Evolutionary conservation across 2,329 filamentous ascomycete species (phyloP), one percentile per base, ranked within the genome.

Genomic region (Botrytis hyacinthi): DNA sequence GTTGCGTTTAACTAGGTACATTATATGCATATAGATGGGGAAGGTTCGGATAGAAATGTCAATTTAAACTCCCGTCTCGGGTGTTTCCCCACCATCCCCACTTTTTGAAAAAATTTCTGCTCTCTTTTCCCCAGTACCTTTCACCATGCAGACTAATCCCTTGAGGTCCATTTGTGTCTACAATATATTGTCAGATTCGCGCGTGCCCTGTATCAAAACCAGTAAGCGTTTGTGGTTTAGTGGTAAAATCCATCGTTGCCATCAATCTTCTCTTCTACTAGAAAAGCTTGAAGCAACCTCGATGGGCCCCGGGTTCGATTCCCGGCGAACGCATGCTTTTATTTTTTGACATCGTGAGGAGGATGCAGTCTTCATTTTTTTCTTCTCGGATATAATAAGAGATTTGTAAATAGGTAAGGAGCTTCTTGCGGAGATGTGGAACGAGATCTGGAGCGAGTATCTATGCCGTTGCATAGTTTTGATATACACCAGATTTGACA

Each of bases 231-330:
- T 74, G 73, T 73, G 73, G 73, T 74, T 74, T 74, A 74, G 44
- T 73, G 66, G 74, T 74, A 75, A 73, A 75, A 75, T 75, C 68
- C 57, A 69, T 73, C 67, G 59, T 75, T 75, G 74, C 74, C 74
- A 75, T 65, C 46, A 16, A 18, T 9, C n/a, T 9, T 9, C 2
- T 22, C 44, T 22, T 16, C 26, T n/a, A 4, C 8, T 8, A 22
- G 20, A 10, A 0, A 22, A 10, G 20, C 3, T 22, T 10, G 44
- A 22, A 48, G 1, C 9, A 48, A 48, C 20, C 1, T 48, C 46
- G 46, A 48, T 48, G 46, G 46, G 46, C 46, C 46, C 46, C 46
- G 46, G 46, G 46, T 48, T 48, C 46, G 46, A 48, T 48, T 48
- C 46, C 46, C 46, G 46, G 46, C 46, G 46, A 48, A 48, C 46